Evolutionary conservation across 805 yeast genomes (phyloP), one percentile per base, ranked within the genome.

Genomic region (Grigorovia yakushimaensis): DNA sequence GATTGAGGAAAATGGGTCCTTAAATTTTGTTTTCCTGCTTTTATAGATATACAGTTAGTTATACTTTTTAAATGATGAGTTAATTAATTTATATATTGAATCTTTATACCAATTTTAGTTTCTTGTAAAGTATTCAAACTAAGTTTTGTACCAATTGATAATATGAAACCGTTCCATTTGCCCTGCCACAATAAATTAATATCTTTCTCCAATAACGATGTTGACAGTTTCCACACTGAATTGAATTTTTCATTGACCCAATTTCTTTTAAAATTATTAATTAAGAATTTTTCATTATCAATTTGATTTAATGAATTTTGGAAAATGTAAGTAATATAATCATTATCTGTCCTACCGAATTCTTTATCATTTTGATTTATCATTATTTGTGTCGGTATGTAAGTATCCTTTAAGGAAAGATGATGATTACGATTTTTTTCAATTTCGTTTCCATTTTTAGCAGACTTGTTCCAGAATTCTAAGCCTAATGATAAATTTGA

Each of bases 141-240:
- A 3, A 85, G 49, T 47, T 74, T 78, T 6, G 78, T 71, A 0
- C 97, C 97, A 1, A 91, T 76, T 43, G 86, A 78, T 2, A 89
- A 68, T 45, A 91, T 62, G 61, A 91, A 84, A 40, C 87, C 94
- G 56, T 83, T 81, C 56, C 77, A 78, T 51, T 84, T 77, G 0
- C 97, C 96, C 57, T 86, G 96, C 96, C 97, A 91, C 41, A 86
- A 67, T 5, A 88, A 43, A 50, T 78, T 79, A 13, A 86, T 55
- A 50, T 78, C 73, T 52, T 72, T 74, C 45, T 81, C 82, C 41
- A 77, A 79, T 27, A 87, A 53, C 41, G 88, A 80, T 0, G 93
- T 79, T 47, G 89, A 77, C 3, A 82, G 65, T 61, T 86, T 88
- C 54, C 88, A 63, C 13, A 87, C 91, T 49, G 86, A 81, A 2